These are phyloP conservation scores for Antarctomyces pellizariae DNA, from an alignment of 495 filamentous ascomycete species.

Conservation along the genomic window DNA sequence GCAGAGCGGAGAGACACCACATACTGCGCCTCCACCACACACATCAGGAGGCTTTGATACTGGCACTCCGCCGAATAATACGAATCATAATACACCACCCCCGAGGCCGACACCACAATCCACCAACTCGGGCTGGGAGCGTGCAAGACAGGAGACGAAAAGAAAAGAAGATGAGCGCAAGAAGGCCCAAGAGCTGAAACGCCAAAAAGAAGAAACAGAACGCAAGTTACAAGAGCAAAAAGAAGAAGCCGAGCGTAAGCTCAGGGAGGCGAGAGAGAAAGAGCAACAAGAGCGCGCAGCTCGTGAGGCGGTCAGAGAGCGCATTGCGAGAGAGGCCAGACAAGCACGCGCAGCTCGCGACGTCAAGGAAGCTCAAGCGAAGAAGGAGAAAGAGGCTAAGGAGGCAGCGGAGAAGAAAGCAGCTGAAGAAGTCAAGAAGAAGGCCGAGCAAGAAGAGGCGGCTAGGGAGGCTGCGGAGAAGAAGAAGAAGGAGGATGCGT, in stretches of 20 bases:
- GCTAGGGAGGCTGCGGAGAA: slow-evolving; percentile 13
- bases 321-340: slow-evolving; percentile 12
- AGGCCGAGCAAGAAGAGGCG: slow-evolving; percentile 14
- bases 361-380: slow-evolving; percentile 24
- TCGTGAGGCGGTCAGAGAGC: slow-evolving; percentile 14
- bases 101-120: slow-evolving; percentile 8
- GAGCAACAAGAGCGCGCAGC: slow-evolving; percentile 20
- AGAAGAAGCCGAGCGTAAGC: slow-evolving; percentile 11
- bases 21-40: slow-evolving; percentile 6
- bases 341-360: slow-evolving; percentile 19
- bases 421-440: slow-evolving; percentile 15
- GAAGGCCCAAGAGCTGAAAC: slow-evolving; percentile 22
- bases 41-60: no score
- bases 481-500: slow-evolving; percentile 17
- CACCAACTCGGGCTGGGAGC: slow-evolving; percentile 38
- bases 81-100: no score
- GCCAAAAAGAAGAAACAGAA: slow-evolving; percentile 24
- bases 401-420: slow-evolving; percentile 18
- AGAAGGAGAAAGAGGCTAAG: slow-evolving; percentile 18
- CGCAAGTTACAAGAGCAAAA: no score
- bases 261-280: slow-evolving; percentile 14
- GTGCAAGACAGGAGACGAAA: slow-evolving; percentile 43
- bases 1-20: no score
- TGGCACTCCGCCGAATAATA: no score
- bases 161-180: slow-evolving; percentile 38